Evolutionary conservation across 306 rosid species (phyloP), one percentile per base, ranked within the genome.

Genomic region (Trifolium dubium): DNA sequence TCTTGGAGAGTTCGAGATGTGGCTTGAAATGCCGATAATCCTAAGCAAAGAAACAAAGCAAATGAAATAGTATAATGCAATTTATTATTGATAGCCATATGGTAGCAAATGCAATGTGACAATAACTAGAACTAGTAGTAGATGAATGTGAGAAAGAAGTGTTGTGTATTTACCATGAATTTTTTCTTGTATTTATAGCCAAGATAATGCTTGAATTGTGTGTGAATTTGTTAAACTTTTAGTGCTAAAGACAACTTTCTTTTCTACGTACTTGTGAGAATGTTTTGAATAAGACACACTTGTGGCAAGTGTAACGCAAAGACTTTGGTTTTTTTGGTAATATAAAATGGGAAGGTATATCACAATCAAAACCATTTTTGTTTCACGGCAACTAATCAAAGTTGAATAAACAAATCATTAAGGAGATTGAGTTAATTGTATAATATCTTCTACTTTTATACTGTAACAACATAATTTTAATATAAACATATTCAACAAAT

Each of bases 1-100:
- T 59, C 17, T 59, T 30, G 65, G 2, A 59, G 65, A 59, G 41
- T 31, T 5, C 65, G 65, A 59, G 65, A 59, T 31, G 65, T 59
- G 11, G 18, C 65, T 59, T 59, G 65, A 59, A 59, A 59, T 30
- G 11, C 5, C 41, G 2, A 59, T 9, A 59, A 30, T 59, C 41
- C 65, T 8, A 59, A 59, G 40, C 63, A 56, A 29, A 56, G 63
- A 59, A 59, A 15, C 39, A 59, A 31, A 5, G 65, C 5, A 31
- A 59, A 56, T 56, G 35, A 10, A 28, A 56, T 9, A 23, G 23
- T 23, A 56, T 28, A 29, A 56, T 56, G 7, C 3, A 55, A 9
- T 4, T 56, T 35, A 56, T 30, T 60, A 5, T 60, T 60, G 5
- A 4, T 6, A 60, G 31, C 64, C 64, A 60, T 29, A 11, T 39